Conservation (phyloP, 306 rosid species). For the Corylus heterophylla region DNA sequence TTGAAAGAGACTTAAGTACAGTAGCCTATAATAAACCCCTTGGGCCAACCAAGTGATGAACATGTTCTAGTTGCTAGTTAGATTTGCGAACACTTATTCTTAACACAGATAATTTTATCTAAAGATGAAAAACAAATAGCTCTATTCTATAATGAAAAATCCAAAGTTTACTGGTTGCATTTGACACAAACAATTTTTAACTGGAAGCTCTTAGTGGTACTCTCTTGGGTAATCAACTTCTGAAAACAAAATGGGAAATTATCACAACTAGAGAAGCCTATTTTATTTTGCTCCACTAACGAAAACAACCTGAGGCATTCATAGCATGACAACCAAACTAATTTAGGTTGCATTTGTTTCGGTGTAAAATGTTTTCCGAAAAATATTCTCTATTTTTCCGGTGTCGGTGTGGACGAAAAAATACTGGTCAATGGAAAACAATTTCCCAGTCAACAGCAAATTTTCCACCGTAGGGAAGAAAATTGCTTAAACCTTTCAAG, state of each 20-base stretch:
- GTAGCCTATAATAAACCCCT: neutral
- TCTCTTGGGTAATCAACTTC: neutral
- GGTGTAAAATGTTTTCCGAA: too few species aligned
- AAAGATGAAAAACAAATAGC: too few species aligned
- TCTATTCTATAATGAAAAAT: neutral
- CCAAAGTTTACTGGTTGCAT: constrained; percentile 9
- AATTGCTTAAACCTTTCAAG: too few species aligned
- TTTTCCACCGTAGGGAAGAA: too few species aligned
- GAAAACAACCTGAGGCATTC: neutral
- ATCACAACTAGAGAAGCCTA: constrained; percentile 1
- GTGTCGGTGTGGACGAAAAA: too few species aligned
- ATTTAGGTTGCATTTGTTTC: too few species aligned
- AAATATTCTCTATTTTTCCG: too few species aligned
- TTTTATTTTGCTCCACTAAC: neutral
- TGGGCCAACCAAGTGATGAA: neutral
- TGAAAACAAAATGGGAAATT: neutral
- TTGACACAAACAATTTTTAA: neutral
- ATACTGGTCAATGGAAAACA: too few species aligned
- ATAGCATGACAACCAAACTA: neutral
- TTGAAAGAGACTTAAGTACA: neutral
- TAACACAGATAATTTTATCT: too few species aligned
- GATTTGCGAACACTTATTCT: neutral
- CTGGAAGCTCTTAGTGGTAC: neutral
- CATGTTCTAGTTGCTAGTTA: neutral
- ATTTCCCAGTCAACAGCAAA: too few species aligned